Evolutionary conservation across 2,329 filamentous ascomycete genomes (phyloP), one percentile per base, ranked within the genome.

Genomic region (Alternaria panax): DNA sequence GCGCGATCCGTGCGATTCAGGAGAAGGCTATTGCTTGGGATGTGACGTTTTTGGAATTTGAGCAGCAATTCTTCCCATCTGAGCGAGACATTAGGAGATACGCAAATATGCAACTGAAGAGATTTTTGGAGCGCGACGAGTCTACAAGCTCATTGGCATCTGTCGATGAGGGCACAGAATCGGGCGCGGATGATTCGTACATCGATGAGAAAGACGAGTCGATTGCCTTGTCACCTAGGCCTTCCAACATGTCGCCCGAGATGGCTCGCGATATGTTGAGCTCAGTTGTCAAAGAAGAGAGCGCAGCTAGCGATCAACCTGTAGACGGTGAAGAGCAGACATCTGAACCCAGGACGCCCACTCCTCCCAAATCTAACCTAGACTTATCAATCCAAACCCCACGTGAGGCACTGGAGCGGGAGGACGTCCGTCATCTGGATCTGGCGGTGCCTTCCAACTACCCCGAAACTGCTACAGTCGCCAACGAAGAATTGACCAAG

Each of bases 21-120:
- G 93, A 97, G 74, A 96, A 92, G 68, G 93, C 94, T 4, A 89
- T 93, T 20, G 92, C 93, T 65, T 99, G 95, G 95, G 96, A 99
- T 72, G 88, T 90, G 24, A 88, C 88, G 0, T 99, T 99, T 80
- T 85, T 88, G 56, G 91, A 95, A 54, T 98, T 99, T 60, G 96
- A 99, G 75, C 87, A 89, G 42, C 91, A 96, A 69, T 99, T 94
- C 79, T 90, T 99, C 70, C 94, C 91, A 0, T 89, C 94, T 0
- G 96, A 99, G 77, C 98, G 96, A 73, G 95, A 99, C 80, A 96
- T 99, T 72, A 87, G 93, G 63, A 89, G 95, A 70, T 82, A 99
- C 61, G 96, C 95, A 12, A 92, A 94, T 59, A 85, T 97, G 62
- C 96, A 99, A 75, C 83, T 99, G 57, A 94, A 92, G 75, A 97